Evolutionary conservation across 73 alveolate genomes (phyloP), one percentile per base, ranked within the genome.

Genomic region (Paramecium tetraurelia): DNA sequence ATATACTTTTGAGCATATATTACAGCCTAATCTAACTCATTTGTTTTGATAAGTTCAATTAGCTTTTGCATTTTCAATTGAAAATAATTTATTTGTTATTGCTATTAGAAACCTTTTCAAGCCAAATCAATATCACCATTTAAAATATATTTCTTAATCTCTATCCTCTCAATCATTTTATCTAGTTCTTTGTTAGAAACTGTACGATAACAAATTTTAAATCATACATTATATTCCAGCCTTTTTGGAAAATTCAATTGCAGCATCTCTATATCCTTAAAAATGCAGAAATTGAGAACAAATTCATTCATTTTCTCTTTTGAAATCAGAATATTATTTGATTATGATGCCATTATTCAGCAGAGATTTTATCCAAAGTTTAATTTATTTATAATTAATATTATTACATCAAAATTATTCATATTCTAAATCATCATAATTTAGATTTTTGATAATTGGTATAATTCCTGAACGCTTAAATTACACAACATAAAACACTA

Each of bases 241-340:
- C 38, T 41, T 76, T 48, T 46, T 44, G 11, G 76, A 80, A 48
- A 80, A 80, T 44, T 27, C 18, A 10, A 80, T 80, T 44, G 90
- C 90, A 8, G 90, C 72, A 80, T 43, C 90, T 80, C 76, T 80
- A 80, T 80, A 80, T 2, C 90, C 90, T 43, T 80, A 24, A 40
- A 50, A 18, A 43, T 80, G 14, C 43, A 80, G 29, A 80, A 80
- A 35, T 80, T 80, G 12, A 80, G 48, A 9, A 80, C 76, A 9
- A 80, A 20, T 41, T 80, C 50, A 80, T 80, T 80, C 75, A 18
- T 41, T 31, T 80, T 21, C 4, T 27, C 21, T 48, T 80, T 80
- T 20, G 75, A 35, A 18, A 80, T 46, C 4, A 18, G 7, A 43
- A 80, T 46, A 22, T 80, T 44, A 7, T 80, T 80, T 35, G 5